Conservation (phyloP, 2,329 filamentous ascomycete species). For the Verticillium nubilum region DNA sequence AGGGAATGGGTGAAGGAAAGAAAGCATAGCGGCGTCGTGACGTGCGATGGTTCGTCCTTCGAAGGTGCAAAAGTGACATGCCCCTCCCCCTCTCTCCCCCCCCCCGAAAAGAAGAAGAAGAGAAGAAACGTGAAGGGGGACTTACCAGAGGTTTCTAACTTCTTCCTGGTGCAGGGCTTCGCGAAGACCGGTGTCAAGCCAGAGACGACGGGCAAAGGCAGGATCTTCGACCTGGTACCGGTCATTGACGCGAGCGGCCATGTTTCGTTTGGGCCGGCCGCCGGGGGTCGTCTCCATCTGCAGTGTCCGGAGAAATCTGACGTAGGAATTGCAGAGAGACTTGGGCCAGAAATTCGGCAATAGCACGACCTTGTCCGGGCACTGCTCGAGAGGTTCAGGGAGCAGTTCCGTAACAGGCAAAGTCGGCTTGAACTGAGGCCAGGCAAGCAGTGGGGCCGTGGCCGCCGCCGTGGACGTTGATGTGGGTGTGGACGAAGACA, state of each 20-base stretch:
- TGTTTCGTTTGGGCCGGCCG: conserved; percentile 69
- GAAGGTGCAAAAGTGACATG: too few relatives aligned
- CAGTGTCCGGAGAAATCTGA: conserved; percentile 63
- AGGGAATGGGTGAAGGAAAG: neutral
- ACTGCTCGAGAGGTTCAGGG: conserved; percentile 45
- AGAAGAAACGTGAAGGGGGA: conserved; percentile 5
- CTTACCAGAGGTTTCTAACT: conserved; percentile 38
- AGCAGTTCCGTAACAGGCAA: conserved; percentile 60
- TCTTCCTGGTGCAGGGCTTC: conserved; percentile 45
- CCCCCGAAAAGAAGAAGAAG: neutral
- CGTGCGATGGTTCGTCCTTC: neutral
- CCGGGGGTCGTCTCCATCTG: conserved; percentile 69
- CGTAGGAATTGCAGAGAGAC: conserved; percentile 69
- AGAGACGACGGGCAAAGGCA: conserved; percentile 67
- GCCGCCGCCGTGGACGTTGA: conserved; percentile 9
- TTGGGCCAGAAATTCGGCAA: conserved; percentile 71
- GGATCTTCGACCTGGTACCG: conserved; percentile 78
- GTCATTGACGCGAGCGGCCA: conserved; percentile 83
- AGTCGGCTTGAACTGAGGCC: conserved; percentile 67
- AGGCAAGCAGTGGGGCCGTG: conserved; percentile 38
- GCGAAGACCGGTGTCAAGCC: conserved; percentile 70
- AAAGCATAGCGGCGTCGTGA: neutral
- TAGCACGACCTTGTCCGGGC: conserved; percentile 62
- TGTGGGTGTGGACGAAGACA: conserved; percentile 6
- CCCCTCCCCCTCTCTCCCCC: too few relatives aligned